Conservation (phyloP, 352 stramenopile genomes). For the Phytophthora sojae region DNA sequence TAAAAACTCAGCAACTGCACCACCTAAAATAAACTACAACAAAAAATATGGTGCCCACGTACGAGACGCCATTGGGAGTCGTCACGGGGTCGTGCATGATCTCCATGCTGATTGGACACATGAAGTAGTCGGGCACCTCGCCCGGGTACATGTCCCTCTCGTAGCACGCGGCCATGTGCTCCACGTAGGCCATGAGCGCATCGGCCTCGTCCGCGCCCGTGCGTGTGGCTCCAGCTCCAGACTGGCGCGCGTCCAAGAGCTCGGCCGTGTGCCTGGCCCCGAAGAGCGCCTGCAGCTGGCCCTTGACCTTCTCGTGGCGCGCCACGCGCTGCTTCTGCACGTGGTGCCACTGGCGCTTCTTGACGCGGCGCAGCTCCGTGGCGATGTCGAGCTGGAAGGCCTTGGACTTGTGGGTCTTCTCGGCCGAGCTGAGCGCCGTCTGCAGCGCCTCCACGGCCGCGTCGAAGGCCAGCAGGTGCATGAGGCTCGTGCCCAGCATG, state of each 20-base stretch:
- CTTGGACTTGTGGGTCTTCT: conserved; percentile 66
- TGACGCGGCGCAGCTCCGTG: conserved; percentile 60
- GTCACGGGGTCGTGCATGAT: conserved; percentile 82
- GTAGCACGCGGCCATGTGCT: conserved; percentile 54
- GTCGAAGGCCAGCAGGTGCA: conserved; percentile 58
- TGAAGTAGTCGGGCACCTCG: conserved; percentile 80
- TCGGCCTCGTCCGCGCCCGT: conserved; percentile 26
- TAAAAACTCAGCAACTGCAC: background rate
- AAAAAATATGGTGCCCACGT: conserved; percentile 16
- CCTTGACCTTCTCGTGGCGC: conserved; percentile 54
- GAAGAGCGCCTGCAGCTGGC: conserved; percentile 53
- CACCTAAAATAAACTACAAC: background rate
- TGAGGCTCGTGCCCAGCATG: conserved; percentile 69
- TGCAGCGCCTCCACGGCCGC: conserved; percentile 61
- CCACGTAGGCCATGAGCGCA: conserved; percentile 67
- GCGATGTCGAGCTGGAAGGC: conserved; percentile 69
- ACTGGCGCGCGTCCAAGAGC: conserved; percentile 23
- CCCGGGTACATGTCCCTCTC: conserved; percentile 60
- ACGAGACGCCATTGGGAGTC: conserved; percentile 84
- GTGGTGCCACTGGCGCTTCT: conserved; percentile 74
- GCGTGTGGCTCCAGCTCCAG: background rate
- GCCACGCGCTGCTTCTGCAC: conserved; percentile 44
- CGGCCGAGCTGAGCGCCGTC: conserved; percentile 53
- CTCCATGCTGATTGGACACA: conserved; percentile 87
- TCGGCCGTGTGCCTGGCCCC: conserved; percentile 29